These are phyloP conservation scores for Metschnikowia cerradonensis DNA, from an alignment of 805 yeast species.

Conservation along the genomic window DNA sequence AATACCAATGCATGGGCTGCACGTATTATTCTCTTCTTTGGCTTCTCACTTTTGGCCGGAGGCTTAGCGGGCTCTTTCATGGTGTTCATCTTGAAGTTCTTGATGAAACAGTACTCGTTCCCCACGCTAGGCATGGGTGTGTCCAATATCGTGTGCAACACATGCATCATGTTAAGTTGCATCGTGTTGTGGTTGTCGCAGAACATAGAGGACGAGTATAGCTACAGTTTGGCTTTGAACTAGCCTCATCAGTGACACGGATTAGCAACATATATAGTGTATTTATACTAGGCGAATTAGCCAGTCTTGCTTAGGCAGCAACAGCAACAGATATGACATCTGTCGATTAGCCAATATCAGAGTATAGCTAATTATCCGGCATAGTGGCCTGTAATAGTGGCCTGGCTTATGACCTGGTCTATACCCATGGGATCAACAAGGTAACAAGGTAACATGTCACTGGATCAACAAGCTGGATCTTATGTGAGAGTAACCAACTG, in stretches of 20 bases:
- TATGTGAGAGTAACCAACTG: too few species aligned
- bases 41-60: constrained; percentile 89
- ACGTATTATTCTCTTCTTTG: constrained; percentile 81
- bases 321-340: too few species aligned
- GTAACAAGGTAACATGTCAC: too few species aligned
- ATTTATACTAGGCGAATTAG: background rate
- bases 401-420: too few species aligned
- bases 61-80: constrained; percentile 91
- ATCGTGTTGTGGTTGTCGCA: constrained; percentile 89
- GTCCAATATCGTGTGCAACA: constrained; percentile 77
- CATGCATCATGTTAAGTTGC: constrained; percentile 82
- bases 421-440: too few species aligned
- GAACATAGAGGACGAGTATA: constrained; percentile 92
- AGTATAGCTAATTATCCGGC: too few species aligned
- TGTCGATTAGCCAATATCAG: too few species aligned
- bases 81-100: constrained; percentile 79
- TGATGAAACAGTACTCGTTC: constrained; percentile 71
- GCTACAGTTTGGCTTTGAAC: constrained; percentile 79
- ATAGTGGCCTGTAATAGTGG: too few species aligned
- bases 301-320: background rate
- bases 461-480: too few species aligned
- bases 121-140: constrained; percentile 96
- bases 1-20: constrained; percentile 85
- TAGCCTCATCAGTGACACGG: constrained; percentile 1
- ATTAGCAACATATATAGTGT: constrained; percentile 2